Percentiles rank a stretch among this genome's conserved stretches.
phyloP scores from a whole-genome alignment of 2,329 filamentous ascomycete genomes.

The Fusarium compactum region DNA sequence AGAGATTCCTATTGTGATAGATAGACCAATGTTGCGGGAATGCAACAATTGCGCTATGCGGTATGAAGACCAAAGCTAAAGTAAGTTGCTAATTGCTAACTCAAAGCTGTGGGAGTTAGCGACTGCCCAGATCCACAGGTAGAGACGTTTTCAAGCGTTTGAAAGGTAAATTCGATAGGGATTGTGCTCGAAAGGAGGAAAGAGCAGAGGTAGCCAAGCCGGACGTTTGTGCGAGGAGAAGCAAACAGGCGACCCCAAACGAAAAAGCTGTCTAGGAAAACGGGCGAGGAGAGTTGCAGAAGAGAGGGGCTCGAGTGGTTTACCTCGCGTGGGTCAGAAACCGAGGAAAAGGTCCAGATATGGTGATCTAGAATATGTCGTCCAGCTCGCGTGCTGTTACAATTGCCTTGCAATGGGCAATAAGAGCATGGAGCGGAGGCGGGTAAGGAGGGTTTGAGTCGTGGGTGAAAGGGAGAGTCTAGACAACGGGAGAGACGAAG shows the following conservation, averaged over 20 bases:
- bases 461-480: conserved; percentile 47
- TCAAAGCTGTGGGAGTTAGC: conserved; percentile 37
- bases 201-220: conserved; percentile 14
- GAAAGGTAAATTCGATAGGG: conserved; percentile 7
- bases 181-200: conserved; percentile 14
- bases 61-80: conserved; percentile 34
- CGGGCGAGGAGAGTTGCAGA: conserved; percentile 36
- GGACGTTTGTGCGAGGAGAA: conserved; percentile 40
- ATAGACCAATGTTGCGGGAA: conserved; percentile 7
- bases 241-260: conserved; percentile 34
- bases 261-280: conserved; percentile 37
- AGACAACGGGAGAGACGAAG: conserved; percentile 46
- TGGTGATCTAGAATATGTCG: conserved; percentile 48
- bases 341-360: conserved; percentile 39
- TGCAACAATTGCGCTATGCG: conserved; percentile 26
- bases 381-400: conserved; percentile 54
- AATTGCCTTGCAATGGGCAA: conserved; percentile 57
- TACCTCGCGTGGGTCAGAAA: conserved; percentile 47
- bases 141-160: conserved; percentile 28
- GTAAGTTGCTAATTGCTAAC: conserved; percentile 36
- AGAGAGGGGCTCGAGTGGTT: conserved; percentile 42
- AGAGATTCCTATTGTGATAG: conserved; percentile 36
- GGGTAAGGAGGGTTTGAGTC: conserved; percentile 43
- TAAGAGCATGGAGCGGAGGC: conserved; percentile 51
- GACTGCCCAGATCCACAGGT: conserved; percentile 38